Percentiles rank a stretch among this genome's conserved stretches.
phyloP scores from a whole-genome alignment of 345 rosid genomes.

The Mercurialis annua region DNA sequence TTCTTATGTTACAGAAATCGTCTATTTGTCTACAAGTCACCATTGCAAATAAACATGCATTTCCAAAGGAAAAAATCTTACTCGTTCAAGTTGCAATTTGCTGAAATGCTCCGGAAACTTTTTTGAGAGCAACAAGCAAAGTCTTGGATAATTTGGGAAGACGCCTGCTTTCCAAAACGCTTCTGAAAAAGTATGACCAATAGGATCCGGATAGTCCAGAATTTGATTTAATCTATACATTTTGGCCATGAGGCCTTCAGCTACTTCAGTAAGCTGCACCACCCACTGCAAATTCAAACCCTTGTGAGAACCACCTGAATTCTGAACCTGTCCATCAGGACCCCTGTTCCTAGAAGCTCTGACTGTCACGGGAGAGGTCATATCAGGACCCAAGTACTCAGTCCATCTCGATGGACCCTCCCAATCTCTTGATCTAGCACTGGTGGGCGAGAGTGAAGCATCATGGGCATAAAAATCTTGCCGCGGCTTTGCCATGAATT shows the following conservation, averaged over 20 bases:
- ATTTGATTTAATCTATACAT: slow-evolving; percentile 92
- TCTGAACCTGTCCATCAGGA: slow-evolving; percentile 67
- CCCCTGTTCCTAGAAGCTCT: slow-evolving; percentile 52
- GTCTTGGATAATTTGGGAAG: slow-evolving; percentile 80
- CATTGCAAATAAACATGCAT: not conserved
- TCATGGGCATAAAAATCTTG: slow-evolving; percentile 59
- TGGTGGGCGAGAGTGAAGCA: slow-evolving; percentile 48
- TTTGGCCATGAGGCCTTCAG: slow-evolving; percentile 95
- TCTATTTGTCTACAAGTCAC: slow-evolving; percentile 3
- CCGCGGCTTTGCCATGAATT: slow-evolving; percentile 59
- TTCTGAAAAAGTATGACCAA: slow-evolving; percentile 68
- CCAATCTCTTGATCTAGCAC: slow-evolving; percentile 77
- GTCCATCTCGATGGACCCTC: slow-evolving; percentile 96
- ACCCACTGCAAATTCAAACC: slow-evolving; percentile 95
- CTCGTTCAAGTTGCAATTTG: slow-evolving; percentile 95
- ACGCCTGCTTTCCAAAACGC: slow-evolving; percentile 93
- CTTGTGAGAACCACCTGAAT: slow-evolving; percentile 59
- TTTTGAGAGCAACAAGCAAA: slow-evolving; percentile 81
- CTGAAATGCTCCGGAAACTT: slow-evolving; percentile 95
- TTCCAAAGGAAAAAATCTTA: slow-evolving; percentile 32
- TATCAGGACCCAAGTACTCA: slow-evolving; percentile 83
- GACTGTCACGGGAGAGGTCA: slow-evolving; percentile 46
- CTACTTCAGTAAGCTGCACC: slow-evolving; percentile 83
- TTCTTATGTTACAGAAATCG: slow-evolving; percentile 14
- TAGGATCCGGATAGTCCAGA: slow-evolving; percentile 86